phyloP scores from a whole-genome alignment of 371 early-diverging fungal species.

The Fennellomyces sp. region DNA sequence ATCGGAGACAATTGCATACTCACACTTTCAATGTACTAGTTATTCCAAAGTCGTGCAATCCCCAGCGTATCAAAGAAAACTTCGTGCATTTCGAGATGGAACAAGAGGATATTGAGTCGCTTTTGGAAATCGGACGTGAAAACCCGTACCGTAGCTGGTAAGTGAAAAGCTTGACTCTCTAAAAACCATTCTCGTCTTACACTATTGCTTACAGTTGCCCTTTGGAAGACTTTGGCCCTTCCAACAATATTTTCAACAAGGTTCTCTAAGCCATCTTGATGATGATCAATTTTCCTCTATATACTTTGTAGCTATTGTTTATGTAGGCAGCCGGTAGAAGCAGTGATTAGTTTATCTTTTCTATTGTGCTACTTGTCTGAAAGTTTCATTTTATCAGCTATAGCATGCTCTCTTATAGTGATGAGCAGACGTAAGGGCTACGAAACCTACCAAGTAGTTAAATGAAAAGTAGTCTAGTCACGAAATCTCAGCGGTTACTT shows the following conservation, averaged over 20 bases:
- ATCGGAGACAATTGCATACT: neutral
- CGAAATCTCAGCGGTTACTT: too few species aligned
- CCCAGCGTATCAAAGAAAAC: conserved; percentile 49
- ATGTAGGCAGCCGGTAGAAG: too few species aligned
- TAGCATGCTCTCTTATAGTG: too few species aligned
- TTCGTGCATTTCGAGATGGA: conserved; percentile 35
- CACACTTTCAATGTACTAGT: too few species aligned
- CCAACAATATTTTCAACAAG: conserved; percentile 31
- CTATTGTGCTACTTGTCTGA: too few species aligned
- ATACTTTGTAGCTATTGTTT: too few species aligned
- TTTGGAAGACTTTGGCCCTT: conserved; percentile 30
- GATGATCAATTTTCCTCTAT: too few species aligned
- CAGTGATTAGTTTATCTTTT: too few species aligned
- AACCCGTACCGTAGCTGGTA: conserved; percentile 26
- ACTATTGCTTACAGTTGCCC: conserved; percentile 31
- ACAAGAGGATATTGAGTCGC: conserved; percentile 29
- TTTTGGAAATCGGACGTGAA: conserved; percentile 27
- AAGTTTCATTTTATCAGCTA: too few species aligned
- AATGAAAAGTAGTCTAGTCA: too few species aligned
- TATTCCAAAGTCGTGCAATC: conserved; percentile 60
- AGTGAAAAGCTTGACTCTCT: neutral
- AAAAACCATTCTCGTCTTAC: neutral
- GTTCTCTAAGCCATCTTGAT: neutral
- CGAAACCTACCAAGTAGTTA: too few species aligned
- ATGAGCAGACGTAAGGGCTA: too few species aligned